Evolutionary conservation across 2,329 filamentous ascomycete genomes (phyloP).

Genomic region (Gnomoniopsis smithogilvyi): DNA sequence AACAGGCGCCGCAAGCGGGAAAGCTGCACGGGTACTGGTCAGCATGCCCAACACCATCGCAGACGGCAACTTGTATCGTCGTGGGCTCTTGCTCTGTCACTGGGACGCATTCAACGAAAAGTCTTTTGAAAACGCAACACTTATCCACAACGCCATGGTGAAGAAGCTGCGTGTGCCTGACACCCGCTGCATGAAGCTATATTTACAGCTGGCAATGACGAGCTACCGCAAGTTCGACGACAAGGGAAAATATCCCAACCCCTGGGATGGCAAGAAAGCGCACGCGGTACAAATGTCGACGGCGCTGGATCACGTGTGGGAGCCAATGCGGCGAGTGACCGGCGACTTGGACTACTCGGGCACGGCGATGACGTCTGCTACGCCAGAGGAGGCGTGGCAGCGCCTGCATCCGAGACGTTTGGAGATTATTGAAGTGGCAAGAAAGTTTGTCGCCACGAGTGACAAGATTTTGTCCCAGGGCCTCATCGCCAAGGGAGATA

Average conservation of each 20-base stretch:
- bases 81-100: slow-evolving; percentile 71
- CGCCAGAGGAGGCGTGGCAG: slow-evolving; percentile 24
- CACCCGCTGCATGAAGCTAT: slow-evolving; percentile 47
- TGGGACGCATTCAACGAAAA: slow-evolving; percentile 75
- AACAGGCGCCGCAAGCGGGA: slow-evolving; percentile 60
- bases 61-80: slow-evolving; percentile 57
- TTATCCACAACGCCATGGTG: slow-evolving; percentile 64
- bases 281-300: slow-evolving; percentile 48
- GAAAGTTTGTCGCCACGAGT: slow-evolving; percentile 10
- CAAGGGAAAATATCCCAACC: slow-evolving; percentile 24
- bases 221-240: slow-evolving; percentile 38
- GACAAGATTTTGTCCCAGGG: slow-evolving; percentile 17
- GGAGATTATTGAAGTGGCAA: slow-evolving; percentile 9
- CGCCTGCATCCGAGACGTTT: slow-evolving; percentile 11
- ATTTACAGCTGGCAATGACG: slow-evolving; percentile 53
- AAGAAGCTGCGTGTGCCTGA: slow-evolving; percentile 43
- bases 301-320: slow-evolving; percentile 50
- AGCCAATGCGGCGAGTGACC: slow-evolving; percentile 36
- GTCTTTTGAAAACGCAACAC: slow-evolving; percentile 61
- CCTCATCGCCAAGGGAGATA: slow-evolving; percentile 3
- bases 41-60: slow-evolving; percentile 46
- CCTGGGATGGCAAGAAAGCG: slow-evolving; percentile 34
- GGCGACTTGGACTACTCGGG: slow-evolving; percentile 34
- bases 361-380: slow-evolving; percentile 15
- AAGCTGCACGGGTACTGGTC: slow-evolving; percentile 57